phyloP scores from a whole-genome alignment of 352 stramenopile species.

The Phytophthora colocasiae region DNA sequence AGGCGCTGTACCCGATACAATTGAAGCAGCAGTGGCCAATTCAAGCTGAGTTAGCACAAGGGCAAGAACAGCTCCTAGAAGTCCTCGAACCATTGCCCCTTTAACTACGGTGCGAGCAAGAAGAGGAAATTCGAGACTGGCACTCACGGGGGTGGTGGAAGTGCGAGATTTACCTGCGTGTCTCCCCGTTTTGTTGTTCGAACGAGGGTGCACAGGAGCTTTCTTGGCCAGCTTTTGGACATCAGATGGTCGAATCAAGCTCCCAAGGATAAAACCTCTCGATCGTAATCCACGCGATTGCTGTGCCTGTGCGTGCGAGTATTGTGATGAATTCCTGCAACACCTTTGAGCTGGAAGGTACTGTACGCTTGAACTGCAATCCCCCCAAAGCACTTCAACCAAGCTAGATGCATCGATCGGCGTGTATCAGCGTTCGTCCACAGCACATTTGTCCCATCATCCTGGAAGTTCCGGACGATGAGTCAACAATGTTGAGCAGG shows the following conservation, averaged over 20 bases:
- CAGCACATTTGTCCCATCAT: neutral
- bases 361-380: too few relatives aligned
- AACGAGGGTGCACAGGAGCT: constrained; percentile 16
- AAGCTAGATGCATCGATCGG: neutral
- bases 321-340: neutral
- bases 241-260: neutral
- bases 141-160: neutral
- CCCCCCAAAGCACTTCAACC: neutral
- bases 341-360: neutral
- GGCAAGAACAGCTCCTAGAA: constrained; percentile 2
- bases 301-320: too few relatives aligned
- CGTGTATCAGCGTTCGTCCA: neutral
- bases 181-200: constrained; percentile 31
- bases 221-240: constrained; percentile 12
- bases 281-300: too few relatives aligned
- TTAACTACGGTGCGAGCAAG: neutral
- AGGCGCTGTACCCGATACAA: constrained; percentile 18
- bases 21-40: constrained; percentile 10
- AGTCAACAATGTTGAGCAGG: too few relatives aligned
- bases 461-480: too few relatives aligned
- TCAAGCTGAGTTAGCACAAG: constrained; percentile 10
- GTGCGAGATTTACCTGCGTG: constrained; percentile 16
- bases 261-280: constrained; percentile 7
- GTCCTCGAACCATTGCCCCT: constrained; percentile 3
- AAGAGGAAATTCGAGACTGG: constrained; percentile 9